Conservation (phyloP, 352 stramenopile species). For the Globisporangium abappressorium region DNA sequence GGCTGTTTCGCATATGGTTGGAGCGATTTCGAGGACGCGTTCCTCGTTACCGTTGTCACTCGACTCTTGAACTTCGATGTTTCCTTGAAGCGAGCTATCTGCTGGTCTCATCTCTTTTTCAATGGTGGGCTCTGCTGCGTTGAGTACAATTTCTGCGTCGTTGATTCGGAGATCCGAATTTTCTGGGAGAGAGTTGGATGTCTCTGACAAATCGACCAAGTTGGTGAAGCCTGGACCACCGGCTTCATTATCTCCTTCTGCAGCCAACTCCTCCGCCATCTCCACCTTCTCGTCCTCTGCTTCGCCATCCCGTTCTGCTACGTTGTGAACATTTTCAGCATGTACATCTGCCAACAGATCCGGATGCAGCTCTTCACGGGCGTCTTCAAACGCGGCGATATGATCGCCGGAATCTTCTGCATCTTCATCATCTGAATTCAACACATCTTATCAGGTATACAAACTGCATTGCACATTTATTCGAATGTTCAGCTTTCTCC, state of each 20-base stretch:
- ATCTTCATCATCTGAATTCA: constrained; percentile 6
- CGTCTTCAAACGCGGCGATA: constrained; percentile 7
- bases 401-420: not conserved
- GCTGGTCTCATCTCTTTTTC: not conserved
- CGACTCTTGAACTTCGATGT: too few relatives aligned
- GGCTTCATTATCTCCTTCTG: not conserved
- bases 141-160: not conserved
- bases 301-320: not conserved
- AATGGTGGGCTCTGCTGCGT: not conserved
- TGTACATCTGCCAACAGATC: not conserved
- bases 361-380: not conserved
- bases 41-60: not conserved
- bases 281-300: not conserved
- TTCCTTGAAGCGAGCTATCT: not conserved
- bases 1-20: not conserved
- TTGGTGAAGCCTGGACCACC: not conserved
- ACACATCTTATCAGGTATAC: not conserved
- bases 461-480: not conserved
- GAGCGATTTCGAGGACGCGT: not conserved
- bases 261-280: not conserved
- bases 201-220: not conserved
- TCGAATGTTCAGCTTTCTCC: not conserved
- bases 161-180: not conserved
- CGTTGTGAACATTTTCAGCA: not conserved
- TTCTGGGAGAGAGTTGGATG: not conserved